These are phyloP conservation scores for Cutaneotrichosporon sp. DNA, from an alignment of 1,284 basidiomycete genomes.

Conservation along the genomic window DNA sequence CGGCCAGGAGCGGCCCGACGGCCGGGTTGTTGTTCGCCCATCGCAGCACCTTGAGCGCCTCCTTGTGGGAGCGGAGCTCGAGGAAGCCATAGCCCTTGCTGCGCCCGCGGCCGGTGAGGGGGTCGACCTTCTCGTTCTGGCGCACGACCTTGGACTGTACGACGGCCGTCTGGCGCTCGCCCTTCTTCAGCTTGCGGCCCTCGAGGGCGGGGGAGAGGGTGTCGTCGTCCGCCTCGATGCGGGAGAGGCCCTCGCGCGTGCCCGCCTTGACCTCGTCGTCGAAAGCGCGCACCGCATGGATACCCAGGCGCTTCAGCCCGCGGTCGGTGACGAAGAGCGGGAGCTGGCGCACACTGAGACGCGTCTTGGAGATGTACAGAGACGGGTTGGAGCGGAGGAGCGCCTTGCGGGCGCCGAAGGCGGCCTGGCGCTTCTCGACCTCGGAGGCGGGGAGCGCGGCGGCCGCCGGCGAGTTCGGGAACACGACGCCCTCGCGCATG, in stretches of 20 bases:
- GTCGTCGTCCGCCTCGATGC: constrained; percentile 68
- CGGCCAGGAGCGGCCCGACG: constrained; percentile 65
- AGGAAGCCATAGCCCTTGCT: constrained; percentile 96
- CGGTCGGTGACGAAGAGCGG: constrained; percentile 88
- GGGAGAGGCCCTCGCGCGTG: constrained; percentile 63
- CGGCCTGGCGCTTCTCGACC: constrained; percentile 75
- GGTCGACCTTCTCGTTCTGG: constrained; percentile 75
- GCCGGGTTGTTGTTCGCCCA: constrained; percentile 90
- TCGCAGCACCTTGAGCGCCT: constrained; percentile 85
- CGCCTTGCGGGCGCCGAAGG: constrained; percentile 76
- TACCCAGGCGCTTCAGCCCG: constrained; percentile 81
- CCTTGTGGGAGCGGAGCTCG: constrained; percentile 82
- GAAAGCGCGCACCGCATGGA: constrained; percentile 78
- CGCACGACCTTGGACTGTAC: constrained; percentile 87
- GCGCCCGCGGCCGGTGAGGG: constrained; percentile 78
- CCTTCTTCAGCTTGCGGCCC: constrained; percentile 49
- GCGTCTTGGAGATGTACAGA: constrained; percentile 90
- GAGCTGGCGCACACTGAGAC: constrained; percentile 89
- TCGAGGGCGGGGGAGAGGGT: constrained; percentile 51
- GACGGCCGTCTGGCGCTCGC: constrained; percentile 62
- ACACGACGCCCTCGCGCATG: constrained; percentile 91
- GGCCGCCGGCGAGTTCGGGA: constrained; percentile 80
- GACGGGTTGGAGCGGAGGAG: constrained; percentile 88
- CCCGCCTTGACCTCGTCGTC: constrained; percentile 73
- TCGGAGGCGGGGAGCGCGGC: constrained; percentile 68